Evolutionary conservation across 768 basidiomycete species (phyloP).

Genomic region (Tylopilus vinaceipallidus): DNA sequence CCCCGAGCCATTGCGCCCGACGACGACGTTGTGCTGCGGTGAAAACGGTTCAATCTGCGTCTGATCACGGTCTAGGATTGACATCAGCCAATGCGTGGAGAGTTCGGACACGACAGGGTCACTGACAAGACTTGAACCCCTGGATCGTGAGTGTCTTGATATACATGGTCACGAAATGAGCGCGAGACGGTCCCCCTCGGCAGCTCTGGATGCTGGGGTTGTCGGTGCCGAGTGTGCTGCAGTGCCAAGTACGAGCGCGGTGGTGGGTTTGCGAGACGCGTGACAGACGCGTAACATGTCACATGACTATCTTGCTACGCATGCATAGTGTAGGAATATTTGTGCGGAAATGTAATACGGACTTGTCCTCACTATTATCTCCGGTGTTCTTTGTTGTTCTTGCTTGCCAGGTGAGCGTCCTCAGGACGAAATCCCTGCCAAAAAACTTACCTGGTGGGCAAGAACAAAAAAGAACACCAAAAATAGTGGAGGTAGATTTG

Average conservation of each 20-base stretch:
- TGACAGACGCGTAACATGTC: constrained; percentile 20
- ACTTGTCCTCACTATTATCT: no score
- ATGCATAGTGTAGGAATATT: no score
- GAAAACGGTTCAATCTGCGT: constrained; percentile 95
- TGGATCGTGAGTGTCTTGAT: constrained; percentile 90
- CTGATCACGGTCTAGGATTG: constrained; percentile 69
- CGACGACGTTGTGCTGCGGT: constrained; percentile 92
- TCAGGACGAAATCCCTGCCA: no score
- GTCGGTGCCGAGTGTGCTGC: background rate
- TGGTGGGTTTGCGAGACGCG: background rate
- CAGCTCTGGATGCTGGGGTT: background rate
- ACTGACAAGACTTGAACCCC: constrained; percentile 96
- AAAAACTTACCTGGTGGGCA: no score
- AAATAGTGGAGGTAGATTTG: no score
- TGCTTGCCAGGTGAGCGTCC: no score
- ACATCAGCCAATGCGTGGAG: constrained; percentile 9
- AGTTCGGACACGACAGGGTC: no score
- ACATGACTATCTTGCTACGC: no score
- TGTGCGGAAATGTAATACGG: no score
- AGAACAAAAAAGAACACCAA: no score
- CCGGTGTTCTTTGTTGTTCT: no score
- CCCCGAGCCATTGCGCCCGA: constrained; percentile 95
- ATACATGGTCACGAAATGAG: constrained; percentile 46
- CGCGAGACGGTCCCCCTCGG: background rate
- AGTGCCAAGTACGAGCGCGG: background rate